Evolutionary conservation across 2,329 filamentous ascomycete species (phyloP), one percentile per base, ranked within the genome.

Genomic region (Fusarium solani-melongenae): DNA sequence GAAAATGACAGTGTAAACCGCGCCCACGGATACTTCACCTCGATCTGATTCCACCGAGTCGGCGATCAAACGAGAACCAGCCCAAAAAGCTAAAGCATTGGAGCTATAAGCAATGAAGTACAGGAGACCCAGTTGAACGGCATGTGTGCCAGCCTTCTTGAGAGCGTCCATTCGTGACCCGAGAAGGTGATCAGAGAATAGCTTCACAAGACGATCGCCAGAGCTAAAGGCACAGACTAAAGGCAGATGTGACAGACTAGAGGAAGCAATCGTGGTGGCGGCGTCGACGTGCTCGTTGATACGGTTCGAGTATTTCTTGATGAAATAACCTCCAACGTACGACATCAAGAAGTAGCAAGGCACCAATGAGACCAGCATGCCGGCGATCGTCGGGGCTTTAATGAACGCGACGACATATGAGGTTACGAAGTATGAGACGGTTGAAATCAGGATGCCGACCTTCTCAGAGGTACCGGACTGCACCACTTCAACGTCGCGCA

Each of bases 61-160:
- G 27, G 83, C 82, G 71, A 86, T 85, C 57, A 85, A 85, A 36
- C 82, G 84, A 71, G 88, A 90, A 53, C 90, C 91, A 78, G 91
- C 87, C 89, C 90, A 92, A 76, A 91, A 92, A 0, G 90, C 90
- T 12, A 92, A 82, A 2, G 88, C 89, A 78, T 92, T 92, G 9
- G 89, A 89, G 3, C 88, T 86, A 70, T 91, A 92, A 5, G 90
- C 89, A 69, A 92, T 87, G 72, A 92, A 92, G 78, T 91, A 92
- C 5, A 92, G 81, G 17, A 88, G 78, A 14, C 90, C 90, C 10
- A 88, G 84, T 77, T 92, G 89, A 0, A 88, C 80, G 4, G 87
- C 91, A 33, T 87, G 83, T 0, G 86, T 84, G 1, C 86, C 78
- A 0, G 88, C 86, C 77, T 92, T 92, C 70, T 88, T 88, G 68